phyloP scores from a whole-genome alignment of 2,329 filamentous ascomycete species.

The Coniella vitis region DNA sequence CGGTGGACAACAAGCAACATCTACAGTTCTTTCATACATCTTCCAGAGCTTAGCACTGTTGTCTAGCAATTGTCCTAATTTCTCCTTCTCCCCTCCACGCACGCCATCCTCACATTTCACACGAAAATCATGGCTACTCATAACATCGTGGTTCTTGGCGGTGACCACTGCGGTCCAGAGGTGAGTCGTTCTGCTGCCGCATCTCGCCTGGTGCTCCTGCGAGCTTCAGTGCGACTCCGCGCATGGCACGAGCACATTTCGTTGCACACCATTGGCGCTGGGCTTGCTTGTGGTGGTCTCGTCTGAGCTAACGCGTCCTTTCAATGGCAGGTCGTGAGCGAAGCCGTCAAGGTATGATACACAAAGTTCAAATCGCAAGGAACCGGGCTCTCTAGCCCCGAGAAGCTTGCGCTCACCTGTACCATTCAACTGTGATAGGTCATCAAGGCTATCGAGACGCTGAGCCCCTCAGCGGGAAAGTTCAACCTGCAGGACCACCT shows the following conservation, averaged over 20 bases:
- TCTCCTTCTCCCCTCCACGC: neutral
- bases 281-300: neutral
- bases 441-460: constrained; percentile 70
- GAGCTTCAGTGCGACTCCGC: neutral
- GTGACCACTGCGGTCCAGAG: constrained; percentile 83
- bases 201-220: neutral
- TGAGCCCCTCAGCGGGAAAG: constrained; percentile 59
- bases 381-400: neutral
- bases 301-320: constrained; percentile 17
- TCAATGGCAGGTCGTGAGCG: constrained; percentile 60
- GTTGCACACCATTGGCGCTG: too few species aligned
- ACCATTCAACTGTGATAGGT: constrained; percentile 29
- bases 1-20: neutral
- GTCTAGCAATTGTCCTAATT: neutral
- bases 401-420: neutral
- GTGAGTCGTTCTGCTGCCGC: constrained; percentile 37
- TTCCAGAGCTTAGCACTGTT: neutral
- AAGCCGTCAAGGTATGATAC: constrained; percentile 69
- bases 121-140: constrained; percentile 52
- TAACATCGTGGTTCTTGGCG: constrained; percentile 75
- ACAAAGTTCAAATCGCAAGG: constrained; percentile 3
- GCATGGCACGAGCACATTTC: neutral
- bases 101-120: neutral
- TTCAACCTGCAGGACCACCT: constrained; percentile 90
- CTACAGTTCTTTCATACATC: neutral